phyloP scores from a whole-genome alignment of 2,329 filamentous ascomycete genomes.

The Beauveria rudraprayagi region DNA sequence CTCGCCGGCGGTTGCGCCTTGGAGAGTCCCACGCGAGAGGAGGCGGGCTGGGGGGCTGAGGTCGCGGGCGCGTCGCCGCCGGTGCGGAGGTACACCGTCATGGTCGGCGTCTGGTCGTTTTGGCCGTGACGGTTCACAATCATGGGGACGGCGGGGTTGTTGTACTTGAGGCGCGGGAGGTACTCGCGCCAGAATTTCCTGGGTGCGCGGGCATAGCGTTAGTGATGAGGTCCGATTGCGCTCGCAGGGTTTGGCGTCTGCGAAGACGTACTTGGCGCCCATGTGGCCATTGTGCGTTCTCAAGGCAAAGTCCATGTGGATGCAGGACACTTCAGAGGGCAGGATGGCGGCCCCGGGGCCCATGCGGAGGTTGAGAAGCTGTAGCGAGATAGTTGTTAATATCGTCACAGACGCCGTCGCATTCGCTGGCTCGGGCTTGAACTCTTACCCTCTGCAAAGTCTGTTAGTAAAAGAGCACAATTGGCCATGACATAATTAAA shows the following conservation, averaged over 20 bases:
- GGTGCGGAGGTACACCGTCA: slow-evolving; percentile 58
- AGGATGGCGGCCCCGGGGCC: slow-evolving; percentile 79
- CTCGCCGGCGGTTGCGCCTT: slow-evolving; percentile 40
- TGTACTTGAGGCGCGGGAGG: slow-evolving; percentile 83
- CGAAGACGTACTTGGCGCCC: slow-evolving; percentile 55
- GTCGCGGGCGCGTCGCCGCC: slow-evolving; percentile 18
- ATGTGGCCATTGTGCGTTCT: slow-evolving; percentile 59
- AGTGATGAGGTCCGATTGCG: background rate
- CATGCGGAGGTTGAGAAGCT: slow-evolving; percentile 68
- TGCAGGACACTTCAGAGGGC: slow-evolving; percentile 64
- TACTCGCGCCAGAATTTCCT: slow-evolving; percentile 85
- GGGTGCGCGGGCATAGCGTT: slow-evolving; percentile 13
- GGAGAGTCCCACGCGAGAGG: slow-evolving; percentile 39
- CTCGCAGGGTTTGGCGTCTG: slow-evolving; percentile 9
- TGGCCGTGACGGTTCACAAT: slow-evolving; percentile 62
- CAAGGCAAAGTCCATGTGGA: slow-evolving; percentile 65
- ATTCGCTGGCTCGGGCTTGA: slow-evolving; percentile 12
- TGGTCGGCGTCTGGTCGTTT: slow-evolving; percentile 46
- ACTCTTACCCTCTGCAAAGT: slow-evolving; percentile 12
- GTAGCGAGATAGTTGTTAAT: slow-evolving; percentile 20
- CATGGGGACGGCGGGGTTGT: slow-evolving; percentile 83
- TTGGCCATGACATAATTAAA: slow-evolving; percentile 24
- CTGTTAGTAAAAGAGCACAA: slow-evolving; percentile 16
- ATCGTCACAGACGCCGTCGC: slow-evolving; percentile 12
- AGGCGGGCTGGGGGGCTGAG: slow-evolving; percentile 33